Evolutionary conservation across 31 red algal genomes (phyloP), one percentile per base, ranked within the genome.

Genomic region (Porphyra umbilicalis): DNA sequence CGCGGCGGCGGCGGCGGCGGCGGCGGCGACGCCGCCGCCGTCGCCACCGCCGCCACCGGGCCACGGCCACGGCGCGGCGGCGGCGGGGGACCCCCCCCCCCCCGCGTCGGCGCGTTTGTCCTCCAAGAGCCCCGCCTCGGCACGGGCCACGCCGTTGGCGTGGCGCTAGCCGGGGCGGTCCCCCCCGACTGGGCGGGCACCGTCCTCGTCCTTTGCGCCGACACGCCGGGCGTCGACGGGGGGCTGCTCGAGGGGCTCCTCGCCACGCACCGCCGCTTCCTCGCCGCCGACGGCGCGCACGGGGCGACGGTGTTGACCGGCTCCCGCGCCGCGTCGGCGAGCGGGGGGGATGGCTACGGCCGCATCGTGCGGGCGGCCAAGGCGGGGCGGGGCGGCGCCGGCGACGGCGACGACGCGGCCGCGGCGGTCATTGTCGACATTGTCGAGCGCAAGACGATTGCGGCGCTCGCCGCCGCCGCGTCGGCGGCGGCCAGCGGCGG

Each of bases 141-240:
- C 18, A 98, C 95, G 4, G 95, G 92, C n/a, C 95, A 98, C 81
- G 95, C 92, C 10, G 92, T 98, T 35, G 92, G 87, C 71, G 38
- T 94, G 9, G 94, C 88, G 67, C 57, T 71, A 4, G 76, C 79
- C 33, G 81, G 39, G 39, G 84, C 79, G 39, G 76, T 98, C 57
- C 92, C 92, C 20, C 68, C 86, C 13, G 10, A 18, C 18, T 98
- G 83, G 78, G 32, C 67, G 44, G 95, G 95, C 7, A 85, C 95
- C 18, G 76, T 98, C 39, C 39, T 98, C 35, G 86, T 98, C 39
- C 85, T 91, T 9, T 98, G 92, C 78, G 95, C 89, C 30, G 95
- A 98, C 77, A 98, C 95, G 82, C 95, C 95, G 35, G 92, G 92
- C 29, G 81, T 98, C 25, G 89, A 98, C 83, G 34, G 57, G 29